Conservation (phyloP, 2,329 filamentous ascomycete species). For the Emericellopsis cladophorae region DNA sequence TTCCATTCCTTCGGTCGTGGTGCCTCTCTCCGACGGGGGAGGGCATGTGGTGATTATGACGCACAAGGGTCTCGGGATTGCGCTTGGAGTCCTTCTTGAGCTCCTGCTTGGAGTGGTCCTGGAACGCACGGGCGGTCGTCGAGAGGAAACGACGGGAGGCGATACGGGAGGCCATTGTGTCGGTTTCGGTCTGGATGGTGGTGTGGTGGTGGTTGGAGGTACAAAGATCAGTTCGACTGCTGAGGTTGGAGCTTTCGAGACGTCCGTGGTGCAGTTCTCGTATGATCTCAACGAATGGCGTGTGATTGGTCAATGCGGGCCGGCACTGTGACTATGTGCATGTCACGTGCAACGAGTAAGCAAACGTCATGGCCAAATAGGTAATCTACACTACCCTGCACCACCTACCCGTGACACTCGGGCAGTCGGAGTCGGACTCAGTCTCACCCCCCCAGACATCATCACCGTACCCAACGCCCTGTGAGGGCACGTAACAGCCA, state of each 20-base stretch:
- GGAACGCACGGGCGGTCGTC: conserved; percentile 38
- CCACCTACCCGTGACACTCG: too few relatives aligned
- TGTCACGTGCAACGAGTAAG: too few relatives aligned
- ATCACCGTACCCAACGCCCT: too few relatives aligned
- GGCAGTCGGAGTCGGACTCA: too few relatives aligned
- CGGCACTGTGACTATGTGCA: too few relatives aligned
- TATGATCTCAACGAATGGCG: conserved; percentile 16
- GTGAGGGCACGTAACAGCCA: too few relatives aligned
- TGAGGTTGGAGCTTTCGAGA: conserved; percentile 1
- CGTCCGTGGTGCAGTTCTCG: conserved; percentile 9
- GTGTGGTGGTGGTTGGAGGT: conserved; percentile 7
- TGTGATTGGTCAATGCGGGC: conserved; percentile 6
- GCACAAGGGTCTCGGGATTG: conserved; percentile 32
- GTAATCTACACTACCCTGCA: too few relatives aligned
- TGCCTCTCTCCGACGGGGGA: too few relatives aligned
- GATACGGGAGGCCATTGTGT: conserved; percentile 43
- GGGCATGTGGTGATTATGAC: conserved; percentile 16
- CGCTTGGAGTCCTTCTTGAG: conserved; percentile 47
- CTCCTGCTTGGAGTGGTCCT: conserved; percentile 27
- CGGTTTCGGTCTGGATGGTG: conserved; percentile 5
- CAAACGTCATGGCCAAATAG: too few relatives aligned
- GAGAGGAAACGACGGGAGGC: conserved; percentile 40
- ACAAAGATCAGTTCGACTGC: too few relatives aligned
- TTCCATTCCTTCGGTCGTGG: too few relatives aligned
- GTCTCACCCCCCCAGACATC: too few relatives aligned